phyloP scores from a whole-genome alignment of 345 rosid species.

The Erodium maritimum region DNA sequence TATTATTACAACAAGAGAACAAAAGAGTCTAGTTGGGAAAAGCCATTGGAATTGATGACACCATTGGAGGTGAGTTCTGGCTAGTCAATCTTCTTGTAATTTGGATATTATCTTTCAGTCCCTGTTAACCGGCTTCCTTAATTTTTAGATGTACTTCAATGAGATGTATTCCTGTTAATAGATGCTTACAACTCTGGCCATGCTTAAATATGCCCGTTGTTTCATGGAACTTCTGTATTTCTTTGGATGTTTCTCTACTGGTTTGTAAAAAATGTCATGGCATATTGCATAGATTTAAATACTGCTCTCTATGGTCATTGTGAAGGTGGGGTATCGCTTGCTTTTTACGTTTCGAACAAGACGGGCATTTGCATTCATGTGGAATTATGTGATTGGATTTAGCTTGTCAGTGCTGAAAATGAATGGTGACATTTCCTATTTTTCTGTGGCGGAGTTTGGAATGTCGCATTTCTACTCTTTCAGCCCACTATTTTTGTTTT shows the following conservation, averaged over 20 bases:
- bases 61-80: conserved; percentile 70
- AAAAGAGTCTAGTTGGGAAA: conserved; percentile 95
- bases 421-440: not conserved
- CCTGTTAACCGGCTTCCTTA: not conserved
- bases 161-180: conserved; percentile 9
- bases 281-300: conserved; percentile 27
- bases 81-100: conserved; percentile 2
- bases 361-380: conserved; percentile 7
- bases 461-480: not conserved
- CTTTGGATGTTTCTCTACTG: conserved; percentile 31
- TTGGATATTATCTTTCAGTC: conserved; percentile 4
- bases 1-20: conserved; percentile 93
- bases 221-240: conserved; percentile 20
- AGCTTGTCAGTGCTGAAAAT: conserved; percentile 1
- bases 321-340: conserved; percentile 34
- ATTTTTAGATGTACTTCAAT: not conserved
- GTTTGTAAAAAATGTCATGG: conserved; percentile 39
- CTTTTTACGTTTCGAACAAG: conserved; percentile 16
- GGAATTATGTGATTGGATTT: not conserved
- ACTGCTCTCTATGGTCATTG: conserved; percentile 31
- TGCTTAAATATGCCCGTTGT: conserved; percentile 16
- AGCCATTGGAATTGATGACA: conserved; percentile 90
- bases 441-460: not conserved
- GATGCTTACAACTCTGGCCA: conserved; percentile 18
- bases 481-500: not conserved